phyloP scores from a whole-genome alignment of 140 eudicot genomes.

The Oenanthe javanica region DNA sequence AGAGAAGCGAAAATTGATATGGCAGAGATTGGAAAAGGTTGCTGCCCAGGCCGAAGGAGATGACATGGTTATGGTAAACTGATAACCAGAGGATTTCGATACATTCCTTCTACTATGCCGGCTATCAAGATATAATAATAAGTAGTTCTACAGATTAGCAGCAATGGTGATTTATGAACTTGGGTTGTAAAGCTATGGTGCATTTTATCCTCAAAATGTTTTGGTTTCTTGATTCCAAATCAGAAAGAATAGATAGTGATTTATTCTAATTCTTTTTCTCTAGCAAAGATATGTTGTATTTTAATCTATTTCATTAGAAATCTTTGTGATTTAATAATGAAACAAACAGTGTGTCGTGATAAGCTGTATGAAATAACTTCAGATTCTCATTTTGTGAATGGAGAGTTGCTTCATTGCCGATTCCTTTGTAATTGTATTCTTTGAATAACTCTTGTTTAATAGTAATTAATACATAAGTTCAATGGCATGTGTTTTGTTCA shows the following conservation, averaged over 20 bases:
- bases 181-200: not conserved
- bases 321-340: not conserved
- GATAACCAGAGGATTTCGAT: not conserved
- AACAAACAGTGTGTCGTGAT: not conserved
- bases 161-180: not conserved
- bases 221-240: not conserved
- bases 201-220: not conserved
- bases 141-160: not conserved
- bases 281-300: not conserved
- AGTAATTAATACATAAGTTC: too few relatives aligned
- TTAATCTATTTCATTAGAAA: not conserved
- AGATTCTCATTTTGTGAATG: not conserved
- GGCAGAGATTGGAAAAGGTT: constrained; percentile 70
- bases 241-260: not conserved
- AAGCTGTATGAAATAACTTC: not conserved
- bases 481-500: too few relatives aligned
- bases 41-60: constrained; percentile 38
- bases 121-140: not conserved
- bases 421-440: not conserved
- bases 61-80: constrained; percentile 31
- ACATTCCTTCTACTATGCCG: not conserved
- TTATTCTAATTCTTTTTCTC: not conserved
- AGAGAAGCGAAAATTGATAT: constrained; percentile 46
- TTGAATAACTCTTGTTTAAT: too few relatives aligned
- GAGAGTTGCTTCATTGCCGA: not conserved